Evolutionary conservation across 2,329 filamentous ascomycete species (phyloP).

Genomic region (Gnomoniopsis sp.): DNA sequence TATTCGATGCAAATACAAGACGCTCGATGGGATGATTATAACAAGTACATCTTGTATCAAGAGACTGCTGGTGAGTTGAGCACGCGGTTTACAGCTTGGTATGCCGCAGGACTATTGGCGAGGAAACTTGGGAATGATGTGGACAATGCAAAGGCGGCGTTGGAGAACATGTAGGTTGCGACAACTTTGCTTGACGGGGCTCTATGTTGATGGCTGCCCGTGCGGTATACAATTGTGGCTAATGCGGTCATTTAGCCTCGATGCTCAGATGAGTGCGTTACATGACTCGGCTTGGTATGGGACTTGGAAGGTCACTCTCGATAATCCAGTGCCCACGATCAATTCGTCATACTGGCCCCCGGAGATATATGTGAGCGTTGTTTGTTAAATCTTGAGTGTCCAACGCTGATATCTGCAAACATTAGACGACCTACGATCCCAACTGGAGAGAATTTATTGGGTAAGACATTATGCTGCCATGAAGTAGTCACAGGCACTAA

Average conservation of each 20-base stretch:
- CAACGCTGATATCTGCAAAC: not conserved
- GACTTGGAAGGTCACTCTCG: conserved; percentile 37
- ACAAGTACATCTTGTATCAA: conserved; percentile 39
- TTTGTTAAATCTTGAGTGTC: not conserved
- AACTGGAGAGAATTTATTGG: conserved; percentile 37
- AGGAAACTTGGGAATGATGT: conserved; percentile 33
- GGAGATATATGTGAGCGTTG: conserved; percentile 28
- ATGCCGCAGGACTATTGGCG: conserved; percentile 34
- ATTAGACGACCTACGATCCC: conserved; percentile 26
- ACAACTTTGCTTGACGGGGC: not conserved
- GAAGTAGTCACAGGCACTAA: not conserved
- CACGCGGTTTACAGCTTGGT: conserved; percentile 40
- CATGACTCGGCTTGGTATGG: conserved; percentile 39
- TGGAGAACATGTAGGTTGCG: conserved; percentile 30
- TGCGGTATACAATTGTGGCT: too few species aligned
- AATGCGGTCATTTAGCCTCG: not conserved
- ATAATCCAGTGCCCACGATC: conserved; percentile 34
- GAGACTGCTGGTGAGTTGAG: conserved; percentile 39
- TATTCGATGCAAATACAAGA: conserved; percentile 38
- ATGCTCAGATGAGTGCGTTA: conserved; percentile 31
- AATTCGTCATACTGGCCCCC: conserved; percentile 31
- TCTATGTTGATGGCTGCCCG: not conserved
- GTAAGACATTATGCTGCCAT: conserved; percentile 13
- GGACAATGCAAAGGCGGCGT: conserved; percentile 31
- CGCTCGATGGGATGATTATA: conserved; percentile 36